phyloP scores from a whole-genome alignment of 352 stramenopile species.

The Phytophthora kernoviae region DNA sequence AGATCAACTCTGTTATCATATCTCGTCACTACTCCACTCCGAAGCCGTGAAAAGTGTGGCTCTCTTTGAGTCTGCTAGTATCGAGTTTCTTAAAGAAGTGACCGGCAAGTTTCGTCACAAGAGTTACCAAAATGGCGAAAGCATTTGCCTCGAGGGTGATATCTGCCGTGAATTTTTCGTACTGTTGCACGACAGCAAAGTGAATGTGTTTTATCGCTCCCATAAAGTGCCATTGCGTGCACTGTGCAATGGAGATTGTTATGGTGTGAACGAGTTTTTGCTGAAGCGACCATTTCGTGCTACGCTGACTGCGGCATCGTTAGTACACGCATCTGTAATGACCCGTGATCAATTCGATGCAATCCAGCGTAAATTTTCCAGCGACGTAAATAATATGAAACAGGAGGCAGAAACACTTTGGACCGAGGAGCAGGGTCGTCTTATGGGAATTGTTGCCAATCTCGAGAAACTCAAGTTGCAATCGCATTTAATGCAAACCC shows the following conservation, averaged over 20 bases:
- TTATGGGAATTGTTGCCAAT: slow-evolving; percentile 46
- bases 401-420: slow-evolving; percentile 42
- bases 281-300: slow-evolving; percentile 49
- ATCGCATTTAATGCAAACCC: slow-evolving; percentile 49
- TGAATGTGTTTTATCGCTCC: slow-evolving; percentile 56
- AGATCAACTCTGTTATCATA: slow-evolving; percentile 64
- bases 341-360: slow-evolving; percentile 68
- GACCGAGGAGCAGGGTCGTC: slow-evolving; percentile 33
- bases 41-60: slow-evolving; percentile 56
- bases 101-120: slow-evolving; percentile 68
- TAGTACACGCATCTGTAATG: slow-evolving; percentile 60
- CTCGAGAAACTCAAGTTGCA: slow-evolving; percentile 58
- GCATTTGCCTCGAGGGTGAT: slow-evolving; percentile 56
- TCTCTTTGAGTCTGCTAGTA: slow-evolving; percentile 63
- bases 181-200: slow-evolving; percentile 46
- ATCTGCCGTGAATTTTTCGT: slow-evolving; percentile 74
- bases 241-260: slow-evolving; percentile 53
- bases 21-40: slow-evolving; percentile 67
- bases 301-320: slow-evolving; percentile 42
- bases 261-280: slow-evolving; percentile 66
- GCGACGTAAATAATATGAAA: slow-evolving; percentile 56
- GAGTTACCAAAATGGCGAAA: slow-evolving; percentile 66
- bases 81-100: slow-evolving; percentile 54
- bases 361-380: slow-evolving; percentile 56
- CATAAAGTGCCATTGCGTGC: slow-evolving; percentile 38